Conservation (phyloP, 345 rosid species). For the Psidium friedrichsthalianum region DNA sequence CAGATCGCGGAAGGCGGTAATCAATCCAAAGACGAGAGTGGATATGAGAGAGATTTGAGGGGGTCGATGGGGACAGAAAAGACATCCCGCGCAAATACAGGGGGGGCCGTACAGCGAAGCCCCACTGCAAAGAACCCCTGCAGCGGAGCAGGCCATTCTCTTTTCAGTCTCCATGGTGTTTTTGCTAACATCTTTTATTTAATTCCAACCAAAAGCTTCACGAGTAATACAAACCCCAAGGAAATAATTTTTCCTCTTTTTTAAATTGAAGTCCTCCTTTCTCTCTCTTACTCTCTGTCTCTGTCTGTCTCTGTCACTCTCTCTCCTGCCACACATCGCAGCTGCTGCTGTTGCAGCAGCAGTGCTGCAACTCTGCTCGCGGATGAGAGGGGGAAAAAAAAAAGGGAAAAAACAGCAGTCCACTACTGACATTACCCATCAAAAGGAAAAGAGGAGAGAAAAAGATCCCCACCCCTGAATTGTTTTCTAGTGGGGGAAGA, state of each 20-base stretch:
- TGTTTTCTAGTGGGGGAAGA: background rate
- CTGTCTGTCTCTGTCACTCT: too few relatives aligned
- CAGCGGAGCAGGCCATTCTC: background rate
- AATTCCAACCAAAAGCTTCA: background rate
- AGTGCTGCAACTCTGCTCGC: conserved; percentile 2
- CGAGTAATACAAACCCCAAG: background rate
- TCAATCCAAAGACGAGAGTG: background rate
- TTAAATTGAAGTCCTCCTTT: background rate
- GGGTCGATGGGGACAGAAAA: conserved; percentile 39
- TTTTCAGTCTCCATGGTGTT: background rate
- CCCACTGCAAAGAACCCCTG: background rate
- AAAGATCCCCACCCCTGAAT: background rate
- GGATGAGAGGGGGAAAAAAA: background rate
- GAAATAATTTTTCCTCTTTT: background rate
- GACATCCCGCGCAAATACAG: conserved; percentile 57
- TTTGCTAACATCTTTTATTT: background rate
- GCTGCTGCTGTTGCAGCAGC: conserved; percentile 9
- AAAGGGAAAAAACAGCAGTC: background rate
- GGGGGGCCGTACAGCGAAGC: conserved; percentile 26
- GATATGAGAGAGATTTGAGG: conserved; percentile 18
- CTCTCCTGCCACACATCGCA: background rate
- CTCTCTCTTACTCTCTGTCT: background rate
- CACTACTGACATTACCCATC: background rate
- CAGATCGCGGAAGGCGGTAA: background rate
- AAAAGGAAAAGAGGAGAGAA: background rate